Percentiles rank a stretch among this genome's conserved stretches.
Evolutionary conservation across 306 rosid genomes (phyloP).

Genomic region (Cicer pinnatifidum): DNA sequence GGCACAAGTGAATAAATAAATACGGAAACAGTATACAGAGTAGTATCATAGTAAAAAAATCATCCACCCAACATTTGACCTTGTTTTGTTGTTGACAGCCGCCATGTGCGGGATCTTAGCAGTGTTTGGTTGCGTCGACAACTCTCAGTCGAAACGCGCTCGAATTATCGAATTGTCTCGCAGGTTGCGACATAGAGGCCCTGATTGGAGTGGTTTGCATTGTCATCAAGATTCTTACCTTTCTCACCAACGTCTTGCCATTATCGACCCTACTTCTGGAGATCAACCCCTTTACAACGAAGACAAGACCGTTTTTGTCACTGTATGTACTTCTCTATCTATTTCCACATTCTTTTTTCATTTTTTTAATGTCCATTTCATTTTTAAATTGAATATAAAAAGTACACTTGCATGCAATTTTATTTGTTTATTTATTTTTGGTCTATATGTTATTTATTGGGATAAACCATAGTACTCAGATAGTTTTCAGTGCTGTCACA

Average conservation of each 20-base stretch:
- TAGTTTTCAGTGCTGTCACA: too few species aligned
- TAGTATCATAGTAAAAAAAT: too few species aligned
- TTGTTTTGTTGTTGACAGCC: conserved; percentile 40
- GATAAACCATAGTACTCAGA: too few species aligned
- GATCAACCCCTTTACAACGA: conserved; percentile 95
- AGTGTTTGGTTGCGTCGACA: conserved; percentile 77
- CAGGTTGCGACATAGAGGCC: conserved; percentile 91
- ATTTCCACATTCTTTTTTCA: not conserved
- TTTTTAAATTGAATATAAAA: not conserved
- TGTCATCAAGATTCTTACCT: conserved; percentile 76
- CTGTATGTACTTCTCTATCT: conserved; percentile 53
- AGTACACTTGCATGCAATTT: not conserved
- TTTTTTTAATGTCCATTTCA: not conserved
- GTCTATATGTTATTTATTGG: too few species aligned
- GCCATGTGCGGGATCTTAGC: conserved; percentile 99
- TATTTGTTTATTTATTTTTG: too few species aligned
- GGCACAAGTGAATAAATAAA: too few species aligned
- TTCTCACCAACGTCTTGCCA: conserved; percentile 93
- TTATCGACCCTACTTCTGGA: conserved; percentile 91
- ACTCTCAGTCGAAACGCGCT: conserved; percentile 81
- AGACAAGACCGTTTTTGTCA: conserved; percentile 80
- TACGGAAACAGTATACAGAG: too few species aligned
- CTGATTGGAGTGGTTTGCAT: conserved; percentile 99
- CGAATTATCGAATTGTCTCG: conserved; percentile 89
- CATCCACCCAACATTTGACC: not conserved